Percentiles rank a stretch among this genome's conserved stretches.
Evolutionary conservation across 2,329 filamentous ascomycete genomes (phyloP).

Genomic region (Xylariaceae sp.): DNA sequence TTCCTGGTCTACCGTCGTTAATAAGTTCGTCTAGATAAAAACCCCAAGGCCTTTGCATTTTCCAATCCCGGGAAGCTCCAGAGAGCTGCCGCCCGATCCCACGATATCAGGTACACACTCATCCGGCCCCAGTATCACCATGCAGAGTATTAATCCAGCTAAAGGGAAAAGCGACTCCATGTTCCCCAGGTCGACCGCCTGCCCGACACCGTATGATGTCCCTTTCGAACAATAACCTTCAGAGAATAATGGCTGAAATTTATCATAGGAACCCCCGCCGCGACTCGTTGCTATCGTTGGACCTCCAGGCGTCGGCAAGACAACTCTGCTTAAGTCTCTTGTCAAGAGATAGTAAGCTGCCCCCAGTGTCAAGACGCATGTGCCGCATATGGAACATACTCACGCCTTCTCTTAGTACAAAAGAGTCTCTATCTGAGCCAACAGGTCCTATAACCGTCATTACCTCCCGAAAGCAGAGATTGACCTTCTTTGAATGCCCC

Average conservation of each 20-base stretch:
- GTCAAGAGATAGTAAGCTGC: slow-evolving; percentile 43
- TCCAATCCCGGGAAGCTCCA: slow-evolving; percentile 77
- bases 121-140: no score
- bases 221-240: not conserved
- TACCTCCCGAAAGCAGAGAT: slow-evolving; percentile 88
- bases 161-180: slow-evolving; percentile 93
- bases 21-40: slow-evolving; percentile 56
- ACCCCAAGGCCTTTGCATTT: slow-evolving; percentile 89
- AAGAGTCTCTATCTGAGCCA: slow-evolving; percentile 87
- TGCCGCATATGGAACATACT: not conserved
- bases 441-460: slow-evolving; percentile 93
- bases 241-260: not conserved
- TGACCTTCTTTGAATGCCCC: slow-evolving; percentile 97
- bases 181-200: slow-evolving; percentile 94
- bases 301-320: slow-evolving; percentile 92
- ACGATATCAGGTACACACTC: slow-evolving; percentile 24
- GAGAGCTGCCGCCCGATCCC: slow-evolving; percentile 64
- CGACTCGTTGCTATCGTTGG: slow-evolving; percentile 92
- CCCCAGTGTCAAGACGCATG: not conserved
- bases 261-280: slow-evolving; percentile 70
- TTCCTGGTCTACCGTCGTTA: slow-evolving; percentile 18
- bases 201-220: slow-evolving; percentile 55
- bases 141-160: slow-evolving; percentile 38
- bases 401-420: slow-evolving; percentile 73
- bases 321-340: slow-evolving; percentile 89